A percentile compares a stretch with the other conserved stretches of the same genome.
Conservation (phyloP, 2,329 filamentous ascomycete species). For the Aspergillus uvarum region DNA sequence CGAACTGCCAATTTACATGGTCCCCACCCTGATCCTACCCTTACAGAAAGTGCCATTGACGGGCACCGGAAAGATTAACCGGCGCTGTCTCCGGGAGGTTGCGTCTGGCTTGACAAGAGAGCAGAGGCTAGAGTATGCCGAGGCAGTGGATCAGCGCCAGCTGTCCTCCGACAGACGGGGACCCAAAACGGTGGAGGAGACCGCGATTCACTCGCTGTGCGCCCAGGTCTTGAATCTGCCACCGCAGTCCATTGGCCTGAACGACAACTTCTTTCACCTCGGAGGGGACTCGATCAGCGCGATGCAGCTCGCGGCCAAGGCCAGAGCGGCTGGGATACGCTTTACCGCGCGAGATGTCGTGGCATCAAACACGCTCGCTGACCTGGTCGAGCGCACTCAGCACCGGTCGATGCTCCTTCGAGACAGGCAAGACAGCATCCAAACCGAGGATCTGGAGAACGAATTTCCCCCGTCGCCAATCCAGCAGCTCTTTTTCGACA, state of each 20-base stretch:
- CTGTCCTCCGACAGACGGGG: constrained; percentile 41
- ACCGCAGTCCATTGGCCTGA: neutral
- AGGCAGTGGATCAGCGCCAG: too few relatives aligned
- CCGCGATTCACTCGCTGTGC: constrained; percentile 15
- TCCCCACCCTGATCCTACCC: neutral
- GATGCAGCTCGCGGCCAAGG: constrained; percentile 16
- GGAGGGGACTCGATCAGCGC: constrained; percentile 23
- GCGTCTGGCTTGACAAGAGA: neutral
- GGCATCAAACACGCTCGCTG: too few relatives aligned
- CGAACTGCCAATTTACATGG: neutral
- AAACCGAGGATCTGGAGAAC: neutral
- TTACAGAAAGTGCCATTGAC: neutral
- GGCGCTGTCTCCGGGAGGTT: neutral
- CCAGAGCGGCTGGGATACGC: constrained; percentile 6
- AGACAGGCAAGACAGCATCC: too few relatives aligned
- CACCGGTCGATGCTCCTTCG: too few relatives aligned
- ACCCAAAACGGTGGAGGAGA: constrained; percentile 8
- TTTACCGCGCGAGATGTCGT: neutral
- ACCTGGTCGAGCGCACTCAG: too few relatives aligned
- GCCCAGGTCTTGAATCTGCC: constrained; percentile 3
- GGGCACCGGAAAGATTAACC: neutral
- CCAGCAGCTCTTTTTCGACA: constrained; percentile 16
- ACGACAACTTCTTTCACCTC: constrained; percentile 25
- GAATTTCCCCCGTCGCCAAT: constrained; percentile 14
- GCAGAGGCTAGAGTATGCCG: neutral